These are phyloP conservation scores for Leccinum ochraceum DNA, from an alignment of 768 basidiomycete species.

Conservation along the genomic window DNA sequence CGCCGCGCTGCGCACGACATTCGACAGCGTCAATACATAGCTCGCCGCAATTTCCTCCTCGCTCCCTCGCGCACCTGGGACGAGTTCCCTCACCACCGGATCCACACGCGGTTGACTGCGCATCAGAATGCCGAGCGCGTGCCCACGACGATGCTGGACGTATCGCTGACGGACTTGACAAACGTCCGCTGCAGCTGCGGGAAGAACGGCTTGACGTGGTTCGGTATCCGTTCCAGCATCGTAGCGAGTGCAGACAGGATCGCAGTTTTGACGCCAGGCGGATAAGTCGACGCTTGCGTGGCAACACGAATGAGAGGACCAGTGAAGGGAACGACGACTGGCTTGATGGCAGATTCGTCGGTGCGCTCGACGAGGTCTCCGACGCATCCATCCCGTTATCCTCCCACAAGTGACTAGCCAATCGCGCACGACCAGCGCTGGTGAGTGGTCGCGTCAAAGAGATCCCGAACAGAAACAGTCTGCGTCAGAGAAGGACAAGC, in stretches of 20 bases:
- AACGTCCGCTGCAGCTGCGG: slow-evolving; percentile 96
- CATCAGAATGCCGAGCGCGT: slow-evolving; percentile 83
- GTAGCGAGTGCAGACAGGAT: slow-evolving; percentile 84
- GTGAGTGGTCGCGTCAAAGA: neutral
- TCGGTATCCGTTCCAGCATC: slow-evolving; percentile 84
- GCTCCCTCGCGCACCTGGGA: slow-evolving; percentile 60
- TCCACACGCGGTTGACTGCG: slow-evolving; percentile 87
- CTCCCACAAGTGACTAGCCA: slow-evolving; percentile 87
- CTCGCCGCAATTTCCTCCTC: slow-evolving; percentile 74
- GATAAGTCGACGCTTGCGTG: slow-evolving; percentile 85
- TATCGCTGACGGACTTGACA: slow-evolving; percentile 87
- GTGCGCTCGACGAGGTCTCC: slow-evolving; percentile 94
- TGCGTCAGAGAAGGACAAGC: neutral
- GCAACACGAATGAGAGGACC: slow-evolving; percentile 95
- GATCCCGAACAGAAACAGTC: neutral
- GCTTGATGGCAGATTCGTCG: slow-evolving; percentile 83
- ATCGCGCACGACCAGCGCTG: slow-evolving; percentile 70
- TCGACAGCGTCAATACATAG: slow-evolving; percentile 72
- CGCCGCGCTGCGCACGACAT: slow-evolving; percentile 66
- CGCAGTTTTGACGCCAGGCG: slow-evolving; percentile 90
- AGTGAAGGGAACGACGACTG: slow-evolving; percentile 93
- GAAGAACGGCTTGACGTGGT: slow-evolving; percentile 96
- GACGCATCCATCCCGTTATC: slow-evolving; percentile 92
- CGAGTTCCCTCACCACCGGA: slow-evolving; percentile 89
- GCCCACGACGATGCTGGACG: slow-evolving; percentile 71